phyloP scores from a whole-genome alignment of 139 green algal species.

The Choricystis sp. region DNA sequence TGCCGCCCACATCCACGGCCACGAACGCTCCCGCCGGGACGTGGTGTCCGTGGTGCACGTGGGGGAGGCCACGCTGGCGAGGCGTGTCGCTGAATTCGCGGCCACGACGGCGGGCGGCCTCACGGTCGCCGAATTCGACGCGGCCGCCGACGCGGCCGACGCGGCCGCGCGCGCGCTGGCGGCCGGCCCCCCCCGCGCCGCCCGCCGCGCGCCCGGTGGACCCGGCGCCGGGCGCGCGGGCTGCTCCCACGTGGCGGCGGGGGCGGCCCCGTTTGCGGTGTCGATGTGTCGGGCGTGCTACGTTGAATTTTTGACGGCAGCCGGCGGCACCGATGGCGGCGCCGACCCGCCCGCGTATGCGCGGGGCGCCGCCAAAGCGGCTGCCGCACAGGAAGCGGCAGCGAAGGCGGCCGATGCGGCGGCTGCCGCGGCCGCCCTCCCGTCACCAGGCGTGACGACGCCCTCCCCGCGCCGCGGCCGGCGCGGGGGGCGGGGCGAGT shows the following conservation, averaged over 20 bases:
- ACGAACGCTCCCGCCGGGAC: slow-evolving; percentile 55
- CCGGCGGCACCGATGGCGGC: slow-evolving; percentile 29
- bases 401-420: slow-evolving; percentile 19
- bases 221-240: background rate
- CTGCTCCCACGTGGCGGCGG: slow-evolving; percentile 3
- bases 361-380: background rate
- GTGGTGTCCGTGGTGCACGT: slow-evolving; percentile 76
- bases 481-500: background rate
- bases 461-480: background rate
- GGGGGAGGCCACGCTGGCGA: slow-evolving; percentile 70
- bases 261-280: slow-evolving; percentile 25
- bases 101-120: slow-evolving; percentile 29
- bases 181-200: background rate
- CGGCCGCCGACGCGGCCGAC: background rate
- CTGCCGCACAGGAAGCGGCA: slow-evolving; percentile 1
- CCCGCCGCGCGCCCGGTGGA: slow-evolving; percentile 8
- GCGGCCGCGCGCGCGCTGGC: background rate
- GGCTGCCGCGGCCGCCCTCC: background rate
- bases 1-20: slow-evolving; percentile 72
- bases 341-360: slow-evolving; percentile 43
- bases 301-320: slow-evolving; percentile 28
- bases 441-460: background rate
- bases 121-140: slow-evolving; percentile 48
- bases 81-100: slow-evolving; percentile 72
- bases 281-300: slow-evolving; percentile 50